Evolutionary conservation across 257 asterid genomes (phyloP).

Genomic region (Gardenia jasminoides): DNA sequence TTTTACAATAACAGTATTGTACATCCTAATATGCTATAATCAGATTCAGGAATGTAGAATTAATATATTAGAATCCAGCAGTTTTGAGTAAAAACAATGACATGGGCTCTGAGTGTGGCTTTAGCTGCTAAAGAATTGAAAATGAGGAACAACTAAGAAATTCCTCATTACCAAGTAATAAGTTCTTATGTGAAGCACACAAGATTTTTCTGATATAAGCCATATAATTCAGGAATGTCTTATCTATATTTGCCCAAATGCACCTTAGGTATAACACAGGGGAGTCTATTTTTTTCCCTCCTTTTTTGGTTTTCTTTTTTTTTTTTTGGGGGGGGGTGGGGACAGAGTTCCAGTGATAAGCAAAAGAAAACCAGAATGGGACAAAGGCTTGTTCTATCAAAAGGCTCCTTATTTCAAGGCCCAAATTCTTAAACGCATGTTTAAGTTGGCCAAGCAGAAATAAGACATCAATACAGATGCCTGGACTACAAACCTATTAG

Average conservation of each 20-base stretch:
- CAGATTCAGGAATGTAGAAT: background rate
- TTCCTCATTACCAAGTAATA: background rate
- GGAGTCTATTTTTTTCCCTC: too few species aligned
- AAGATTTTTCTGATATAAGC: background rate
- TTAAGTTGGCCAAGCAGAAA: background rate
- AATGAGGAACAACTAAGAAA: background rate
- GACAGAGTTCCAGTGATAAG: too few species aligned
- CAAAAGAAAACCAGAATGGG: too few species aligned
- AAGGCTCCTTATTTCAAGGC: background rate
- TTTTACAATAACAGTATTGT: too few species aligned
- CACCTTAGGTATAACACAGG: too few species aligned
- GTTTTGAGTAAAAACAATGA: background rate
- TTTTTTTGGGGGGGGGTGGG: too few species aligned
- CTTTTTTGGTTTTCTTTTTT: too few species aligned
- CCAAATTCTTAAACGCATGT: background rate
- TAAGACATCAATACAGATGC: background rate
- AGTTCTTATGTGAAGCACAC: background rate
- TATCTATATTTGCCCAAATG: background rate
- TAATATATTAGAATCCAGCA: too few species aligned
- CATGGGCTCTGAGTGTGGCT: background rate
- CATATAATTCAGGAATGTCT: background rate
- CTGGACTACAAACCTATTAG: background rate
- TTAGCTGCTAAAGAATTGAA: background rate
- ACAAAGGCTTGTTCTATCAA: too few species aligned
- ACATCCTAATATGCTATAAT: background rate